Percentiles rank a stretch among this genome's conserved stretches.
These are phyloP conservation scores for Lactarius indigo DNA, from an alignment of 768 basidiomycete genomes.

Conservation along the genomic window DNA sequence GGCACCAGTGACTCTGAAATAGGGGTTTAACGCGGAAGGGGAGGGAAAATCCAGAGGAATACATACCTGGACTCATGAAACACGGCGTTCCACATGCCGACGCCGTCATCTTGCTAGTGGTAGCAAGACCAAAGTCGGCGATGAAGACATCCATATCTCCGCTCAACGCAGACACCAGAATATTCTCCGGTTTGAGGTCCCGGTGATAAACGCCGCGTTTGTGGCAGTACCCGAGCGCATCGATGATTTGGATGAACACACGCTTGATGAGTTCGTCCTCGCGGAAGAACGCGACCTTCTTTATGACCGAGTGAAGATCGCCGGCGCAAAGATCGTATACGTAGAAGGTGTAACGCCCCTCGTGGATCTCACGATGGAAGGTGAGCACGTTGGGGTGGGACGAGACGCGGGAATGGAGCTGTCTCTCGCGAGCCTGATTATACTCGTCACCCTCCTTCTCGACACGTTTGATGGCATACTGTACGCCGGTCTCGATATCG, in stretches of 20 bases:
- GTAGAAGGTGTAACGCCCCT: constrained; percentile 53
- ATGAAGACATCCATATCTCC: constrained; percentile 8
- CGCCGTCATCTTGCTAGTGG: constrained; percentile 1
- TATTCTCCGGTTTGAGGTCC: constrained; percentile 3
- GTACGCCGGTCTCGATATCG: constrained; percentile 37
- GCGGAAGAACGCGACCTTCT: constrained; percentile 6
- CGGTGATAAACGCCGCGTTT: constrained; percentile 14
- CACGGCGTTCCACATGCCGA: constrained; percentile 2
- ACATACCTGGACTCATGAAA: constrained; percentile 18
- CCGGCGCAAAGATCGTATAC: constrained; percentile 18
- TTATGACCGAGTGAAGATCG: constrained; percentile 10
- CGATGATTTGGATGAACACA: constrained; percentile 12
- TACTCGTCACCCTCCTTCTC: constrained; percentile 39
- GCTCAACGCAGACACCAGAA: not conserved
- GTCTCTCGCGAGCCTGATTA: constrained; percentile 56
- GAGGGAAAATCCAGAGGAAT: not conserved
- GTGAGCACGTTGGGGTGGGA: constrained; percentile 80
- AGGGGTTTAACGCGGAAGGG: not conserved
- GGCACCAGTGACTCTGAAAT: constrained; percentile 7
- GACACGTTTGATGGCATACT: constrained; percentile 89
- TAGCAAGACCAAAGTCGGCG: constrained; percentile 20
- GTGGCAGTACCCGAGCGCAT: constrained; percentile 16
- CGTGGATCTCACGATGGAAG: constrained; percentile 82
- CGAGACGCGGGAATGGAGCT: constrained; percentile 70
- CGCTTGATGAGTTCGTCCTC: constrained; percentile 17